Conservation (phyloP, 1,284 basidiomycete species). For the Tilletia caries region DNA sequence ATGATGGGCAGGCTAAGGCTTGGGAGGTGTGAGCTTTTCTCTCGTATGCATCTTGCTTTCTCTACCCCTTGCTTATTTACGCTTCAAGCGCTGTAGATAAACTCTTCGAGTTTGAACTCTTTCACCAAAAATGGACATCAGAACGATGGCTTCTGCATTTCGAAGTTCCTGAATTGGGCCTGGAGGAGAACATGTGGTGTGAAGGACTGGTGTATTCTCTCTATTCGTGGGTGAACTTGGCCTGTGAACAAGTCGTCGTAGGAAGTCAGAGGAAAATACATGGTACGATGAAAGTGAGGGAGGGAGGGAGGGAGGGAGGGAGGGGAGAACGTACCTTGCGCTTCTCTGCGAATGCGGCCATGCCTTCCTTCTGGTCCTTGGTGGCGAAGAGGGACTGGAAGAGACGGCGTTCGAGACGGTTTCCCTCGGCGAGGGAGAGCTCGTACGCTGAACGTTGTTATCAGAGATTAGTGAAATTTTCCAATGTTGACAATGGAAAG, state of each 20-base stretch:
- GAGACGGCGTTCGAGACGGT: constrained; percentile 80
- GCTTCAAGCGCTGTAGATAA: no score
- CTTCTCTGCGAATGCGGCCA: constrained; percentile 97
- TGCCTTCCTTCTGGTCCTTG: constrained; percentile 95
- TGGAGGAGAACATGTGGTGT: no score
- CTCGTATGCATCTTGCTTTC: neutral
- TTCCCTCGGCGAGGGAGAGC: constrained; percentile 73
- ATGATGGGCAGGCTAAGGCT: constrained; percentile 49
- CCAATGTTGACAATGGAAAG: neutral
- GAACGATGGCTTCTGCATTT: no score
- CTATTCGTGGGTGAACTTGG: constrained; percentile 8
- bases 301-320: neutral
- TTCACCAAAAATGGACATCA: no score
- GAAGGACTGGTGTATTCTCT: no score
- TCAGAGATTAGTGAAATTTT: neutral
- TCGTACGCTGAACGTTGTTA: constrained; percentile 63
- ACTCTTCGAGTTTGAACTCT: no score
- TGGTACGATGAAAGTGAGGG: neutral
- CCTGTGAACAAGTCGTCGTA: neutral
- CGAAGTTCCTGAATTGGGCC: no score
- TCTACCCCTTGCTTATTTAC: no score
- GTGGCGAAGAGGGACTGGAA: constrained; percentile 94
- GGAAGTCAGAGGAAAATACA: no score
- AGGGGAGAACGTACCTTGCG: constrained; percentile 60
- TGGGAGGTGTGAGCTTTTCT: constrained; percentile 44